Conservation (phyloP, 192 early-diverging fungal genomes). For the Mortierella alpina region DNA sequence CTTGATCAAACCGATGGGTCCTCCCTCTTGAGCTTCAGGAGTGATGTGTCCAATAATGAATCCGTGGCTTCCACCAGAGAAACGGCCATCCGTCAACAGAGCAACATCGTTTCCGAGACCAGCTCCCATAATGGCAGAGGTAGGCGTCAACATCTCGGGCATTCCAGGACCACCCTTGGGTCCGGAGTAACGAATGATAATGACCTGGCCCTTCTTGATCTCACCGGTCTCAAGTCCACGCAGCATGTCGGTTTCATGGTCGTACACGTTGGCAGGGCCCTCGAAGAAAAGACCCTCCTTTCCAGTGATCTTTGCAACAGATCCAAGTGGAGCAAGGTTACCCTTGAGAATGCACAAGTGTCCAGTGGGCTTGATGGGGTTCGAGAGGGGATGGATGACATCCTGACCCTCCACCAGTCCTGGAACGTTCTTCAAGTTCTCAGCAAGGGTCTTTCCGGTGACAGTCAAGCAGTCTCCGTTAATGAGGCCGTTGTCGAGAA, state of each 20-base stretch:
- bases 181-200: slow-evolving; percentile 97
- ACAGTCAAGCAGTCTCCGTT: slow-evolving; percentile 94
- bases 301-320: slow-evolving; percentile 99
- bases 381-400: slow-evolving; percentile 82
- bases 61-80: slow-evolving; percentile 98
- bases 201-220: slow-evolving; percentile 91
- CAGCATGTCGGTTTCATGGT: slow-evolving; percentile 94
- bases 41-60: slow-evolving; percentile 99
- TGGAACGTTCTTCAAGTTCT: slow-evolving; percentile 87
- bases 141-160: slow-evolving; percentile 99
- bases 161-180: slow-evolving; percentile 99
- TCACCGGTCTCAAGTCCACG: slow-evolving; percentile 85
- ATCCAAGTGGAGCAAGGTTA: slow-evolving; percentile 94
- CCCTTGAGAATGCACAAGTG: slow-evolving; percentile 96
- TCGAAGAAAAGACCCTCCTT: slow-evolving; percentile 95
- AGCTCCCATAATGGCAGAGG: slow-evolving; percentile 98
- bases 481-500: slow-evolving; percentile 85
- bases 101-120: slow-evolving; percentile 98
- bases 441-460: slow-evolving; percentile 95
- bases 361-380: slow-evolving; percentile 94
- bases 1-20: slow-evolving; percentile 91
- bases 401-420: slow-evolving; percentile 86
- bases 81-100: slow-evolving; percentile 97
- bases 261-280: slow-evolving; percentile 91
- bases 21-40: slow-evolving; percentile 97